phyloP scores from a whole-genome alignment of 1,139 yeast species.

The Candida dubliniensis region DNA sequence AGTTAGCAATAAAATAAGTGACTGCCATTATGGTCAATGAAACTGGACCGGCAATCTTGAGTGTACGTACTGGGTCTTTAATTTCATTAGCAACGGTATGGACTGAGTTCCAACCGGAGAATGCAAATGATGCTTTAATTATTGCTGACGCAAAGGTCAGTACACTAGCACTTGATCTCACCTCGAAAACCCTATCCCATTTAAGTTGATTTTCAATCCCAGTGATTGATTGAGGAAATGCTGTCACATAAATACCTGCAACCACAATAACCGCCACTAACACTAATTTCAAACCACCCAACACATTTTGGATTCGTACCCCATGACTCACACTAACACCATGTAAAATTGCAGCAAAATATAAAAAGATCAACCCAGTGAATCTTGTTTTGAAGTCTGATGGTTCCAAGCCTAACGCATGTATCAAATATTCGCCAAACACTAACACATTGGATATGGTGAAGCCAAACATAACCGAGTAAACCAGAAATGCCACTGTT shows the following conservation, averaged over 20 bases:
- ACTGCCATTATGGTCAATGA: slow-evolving; percentile 49
- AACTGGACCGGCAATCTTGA: slow-evolving; percentile 61
- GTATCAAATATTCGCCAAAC: slow-evolving; percentile 66
- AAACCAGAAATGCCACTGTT: slow-evolving; percentile 58
- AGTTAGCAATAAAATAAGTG: slow-evolving; percentile 54
- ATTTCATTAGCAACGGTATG: slow-evolving; percentile 64
- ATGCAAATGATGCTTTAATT: slow-evolving; percentile 59
- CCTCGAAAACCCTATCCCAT: slow-evolving; percentile 30
- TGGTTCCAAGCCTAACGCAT: slow-evolving; percentile 44
- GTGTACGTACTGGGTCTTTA: slow-evolving; percentile 55
- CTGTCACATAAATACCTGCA: slow-evolving; percentile 51
- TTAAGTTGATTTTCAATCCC: slow-evolving; percentile 42
- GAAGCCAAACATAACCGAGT: slow-evolving; percentile 62
- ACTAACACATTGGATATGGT: slow-evolving; percentile 65
- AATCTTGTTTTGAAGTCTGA: slow-evolving; percentile 41
- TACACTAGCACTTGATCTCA: slow-evolving; percentile 31
- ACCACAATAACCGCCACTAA: slow-evolving; percentile 48
- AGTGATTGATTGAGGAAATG: slow-evolving; percentile 43
- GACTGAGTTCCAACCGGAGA: slow-evolving; percentile 64
- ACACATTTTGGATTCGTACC: slow-evolving; percentile 51
- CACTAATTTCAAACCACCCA: slow-evolving; percentile 55
- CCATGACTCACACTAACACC: slow-evolving; percentile 57
- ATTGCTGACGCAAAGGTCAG: slow-evolving; percentile 57
- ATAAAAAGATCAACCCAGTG: slow-evolving; percentile 45
- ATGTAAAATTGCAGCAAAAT: slow-evolving; percentile 48